phyloP scores from a whole-genome alignment of 495 filamentous ascomycete species.

The Neurospora sublineolata region DNA sequence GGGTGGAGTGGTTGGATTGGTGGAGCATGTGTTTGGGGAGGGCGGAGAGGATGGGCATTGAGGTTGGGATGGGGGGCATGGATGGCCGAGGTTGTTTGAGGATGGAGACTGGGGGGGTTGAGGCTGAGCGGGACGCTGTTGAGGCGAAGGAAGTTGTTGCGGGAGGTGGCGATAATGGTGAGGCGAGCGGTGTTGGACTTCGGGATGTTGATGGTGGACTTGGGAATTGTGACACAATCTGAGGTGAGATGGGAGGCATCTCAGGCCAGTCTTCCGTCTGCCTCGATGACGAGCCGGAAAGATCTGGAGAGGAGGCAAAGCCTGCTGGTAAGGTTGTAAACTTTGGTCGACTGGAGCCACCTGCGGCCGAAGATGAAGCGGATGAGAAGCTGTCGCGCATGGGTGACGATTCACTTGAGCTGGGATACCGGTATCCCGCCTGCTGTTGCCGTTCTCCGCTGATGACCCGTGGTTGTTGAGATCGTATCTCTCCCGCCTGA shows the following conservation, averaged over 20 bases:
- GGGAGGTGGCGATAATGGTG: neutral
- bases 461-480: neutral
- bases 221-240: neutral
- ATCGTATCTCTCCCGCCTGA: neutral
- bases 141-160: neutral
- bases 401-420: neutral
- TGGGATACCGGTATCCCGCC: neutral
- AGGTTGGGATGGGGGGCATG: neutral
- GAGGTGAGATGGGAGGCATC: neutral
- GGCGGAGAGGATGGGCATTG: conserved; percentile 11
- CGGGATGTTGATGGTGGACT: neutral
- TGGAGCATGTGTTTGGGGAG: conserved; percentile 23
- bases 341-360: neutral
- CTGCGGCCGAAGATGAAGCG: neutral
- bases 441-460: neutral
- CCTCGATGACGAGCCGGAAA: neutral
- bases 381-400: neutral
- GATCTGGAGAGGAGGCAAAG: neutral
- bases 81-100: conserved; percentile 15
- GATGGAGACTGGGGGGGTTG: conserved; percentile 14
- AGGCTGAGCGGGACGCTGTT: conserved; percentile 3
- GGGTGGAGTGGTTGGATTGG: neutral
- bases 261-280: neutral
- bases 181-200: neutral
- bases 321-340: neutral